Conservation (phyloP, 1,139 yeast genomes). For the Yamadazyma pseudoaaseri region DNA sequence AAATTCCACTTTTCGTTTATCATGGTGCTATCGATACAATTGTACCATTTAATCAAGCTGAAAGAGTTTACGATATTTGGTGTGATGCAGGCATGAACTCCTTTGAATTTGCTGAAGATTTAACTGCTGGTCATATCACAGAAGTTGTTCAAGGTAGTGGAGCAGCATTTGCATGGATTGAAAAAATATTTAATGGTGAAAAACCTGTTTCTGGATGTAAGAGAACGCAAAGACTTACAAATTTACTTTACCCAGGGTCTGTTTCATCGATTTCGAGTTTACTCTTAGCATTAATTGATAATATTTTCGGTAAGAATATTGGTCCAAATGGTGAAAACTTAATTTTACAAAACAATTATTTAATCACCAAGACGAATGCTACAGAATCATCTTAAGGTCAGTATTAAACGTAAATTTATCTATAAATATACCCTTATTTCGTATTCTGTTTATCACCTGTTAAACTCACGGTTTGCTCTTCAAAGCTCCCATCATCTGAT, state of each 20-base stretch:
- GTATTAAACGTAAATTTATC: too few species aligned
- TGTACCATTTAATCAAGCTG: slow-evolving; percentile 25
- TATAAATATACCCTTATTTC: too few species aligned
- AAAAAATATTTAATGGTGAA: slow-evolving; percentile 19
- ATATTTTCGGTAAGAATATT: slow-evolving; percentile 12
- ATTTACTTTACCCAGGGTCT: slow-evolving; percentile 24
- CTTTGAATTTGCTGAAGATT: slow-evolving; percentile 26
- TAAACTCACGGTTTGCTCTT: background rate
- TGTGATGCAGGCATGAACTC: slow-evolving; percentile 31
- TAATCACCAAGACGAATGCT: slow-evolving; percentile 9
- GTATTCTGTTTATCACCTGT: slow-evolving; percentile 1
- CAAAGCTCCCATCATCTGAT: background rate
- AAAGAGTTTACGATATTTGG: slow-evolving; percentile 29
- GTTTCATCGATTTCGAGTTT: slow-evolving; percentile 4
- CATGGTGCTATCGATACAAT: slow-evolving; percentile 31
- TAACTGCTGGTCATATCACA: slow-evolving; percentile 26
- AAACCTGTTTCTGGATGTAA: slow-evolving; percentile 28
- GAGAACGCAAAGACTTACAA: slow-evolving; percentile 20
- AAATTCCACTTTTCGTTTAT: slow-evolving; percentile 33
- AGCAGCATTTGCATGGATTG: slow-evolving; percentile 30
- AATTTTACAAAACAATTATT: slow-evolving; percentile 1
- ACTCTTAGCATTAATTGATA: slow-evolving; percentile 10
- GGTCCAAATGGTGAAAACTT: slow-evolving; percentile 19
- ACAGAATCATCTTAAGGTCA: slow-evolving; percentile 5
- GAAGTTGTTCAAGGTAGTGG: slow-evolving; percentile 27